phyloP scores from a whole-genome alignment of 306 rosid genomes.

The Cicer pinnatifidum region DNA sequence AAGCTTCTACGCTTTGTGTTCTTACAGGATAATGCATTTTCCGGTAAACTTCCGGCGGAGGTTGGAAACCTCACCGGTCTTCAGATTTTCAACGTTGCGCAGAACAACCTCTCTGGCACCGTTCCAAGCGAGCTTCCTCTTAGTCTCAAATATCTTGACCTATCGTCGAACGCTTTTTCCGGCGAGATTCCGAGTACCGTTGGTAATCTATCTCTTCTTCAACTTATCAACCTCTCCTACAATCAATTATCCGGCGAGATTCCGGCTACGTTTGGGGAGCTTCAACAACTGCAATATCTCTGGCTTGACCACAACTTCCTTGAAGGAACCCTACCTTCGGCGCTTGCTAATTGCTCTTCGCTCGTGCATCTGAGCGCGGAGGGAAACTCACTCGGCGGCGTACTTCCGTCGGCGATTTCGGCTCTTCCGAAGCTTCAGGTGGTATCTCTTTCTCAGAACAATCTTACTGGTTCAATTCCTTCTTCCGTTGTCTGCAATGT shows the following conservation, averaged over 20 bases:
- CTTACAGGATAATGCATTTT: constrained; percentile 74
- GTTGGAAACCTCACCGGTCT: constrained; percentile 67
- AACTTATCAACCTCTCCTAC: constrained; percentile 80
- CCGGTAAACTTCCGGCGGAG: constrained; percentile 72
- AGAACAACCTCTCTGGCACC: constrained; percentile 73
- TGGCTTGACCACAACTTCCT: constrained; percentile 84
- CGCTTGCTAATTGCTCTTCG: constrained; percentile 79
- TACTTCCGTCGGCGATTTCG: constrained; percentile 82
- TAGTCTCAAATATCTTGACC: constrained; percentile 65
- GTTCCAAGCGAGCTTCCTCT: constrained; percentile 61
- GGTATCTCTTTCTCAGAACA: constrained; percentile 72
- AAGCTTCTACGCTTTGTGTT: constrained; percentile 64
- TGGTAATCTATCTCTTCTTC: constrained; percentile 62
- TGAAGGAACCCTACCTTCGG: constrained; percentile 85
- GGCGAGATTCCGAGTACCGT: constrained; percentile 71
- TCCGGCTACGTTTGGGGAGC: constrained; percentile 80
- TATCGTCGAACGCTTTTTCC: constrained; percentile 77
- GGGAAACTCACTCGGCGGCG: constrained; percentile 76
- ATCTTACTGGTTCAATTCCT: constrained; percentile 77
- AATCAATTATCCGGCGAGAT: constrained; percentile 72
- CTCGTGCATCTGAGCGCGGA: constrained; percentile 83
- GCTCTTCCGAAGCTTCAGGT: constrained; percentile 83
- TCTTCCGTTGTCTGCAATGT: constrained; percentile 76
- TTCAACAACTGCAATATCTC: constrained; percentile 74
- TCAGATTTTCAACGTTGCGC: constrained; percentile 67